Evolutionary conservation across 2,329 filamentous ascomycete species (phyloP).

Genomic region (Corinectria fuckeliana): DNA sequence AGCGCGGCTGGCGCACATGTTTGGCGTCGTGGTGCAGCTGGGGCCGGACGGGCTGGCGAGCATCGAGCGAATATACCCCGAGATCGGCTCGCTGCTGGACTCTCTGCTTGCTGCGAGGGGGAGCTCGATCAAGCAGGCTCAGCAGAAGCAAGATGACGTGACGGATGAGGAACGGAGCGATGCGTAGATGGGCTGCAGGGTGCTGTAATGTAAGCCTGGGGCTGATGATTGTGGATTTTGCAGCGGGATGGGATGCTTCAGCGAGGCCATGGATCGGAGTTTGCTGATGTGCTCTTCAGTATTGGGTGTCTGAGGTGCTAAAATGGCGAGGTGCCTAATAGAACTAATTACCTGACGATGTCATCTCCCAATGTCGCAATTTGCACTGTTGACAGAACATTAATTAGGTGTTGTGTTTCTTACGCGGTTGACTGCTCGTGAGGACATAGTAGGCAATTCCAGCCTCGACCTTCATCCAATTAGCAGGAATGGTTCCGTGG

Average conservation of each 20-base stretch:
- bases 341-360: background rate
- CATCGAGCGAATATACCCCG: constrained; percentile 40
- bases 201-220: background rate
- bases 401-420: too few relatives aligned
- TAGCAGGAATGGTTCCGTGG: constrained; percentile 33
- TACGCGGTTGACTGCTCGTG: too few relatives aligned
- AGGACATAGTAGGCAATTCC: background rate
- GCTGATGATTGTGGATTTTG: background rate
- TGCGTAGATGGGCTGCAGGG: background rate
- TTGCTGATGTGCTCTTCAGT: background rate
- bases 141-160: constrained; percentile 18
- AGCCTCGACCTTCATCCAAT: background rate
- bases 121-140: constrained; percentile 10
- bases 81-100: constrained; percentile 38
- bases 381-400: too few relatives aligned
- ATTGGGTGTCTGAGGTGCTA: background rate
- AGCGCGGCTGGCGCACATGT: constrained; percentile 34
- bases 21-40: constrained; percentile 36
- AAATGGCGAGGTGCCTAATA: background rate
- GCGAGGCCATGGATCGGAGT: background rate
- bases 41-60: constrained; percentile 35
- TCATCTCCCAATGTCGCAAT: too few relatives aligned
- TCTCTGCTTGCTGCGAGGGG: constrained; percentile 32
- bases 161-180: constrained; percentile 11
- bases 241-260: background rate